Evolutionary conservation across 176 grass and related monocot genomes (phyloP).

Genomic region (Neostapfia colusana): DNA sequence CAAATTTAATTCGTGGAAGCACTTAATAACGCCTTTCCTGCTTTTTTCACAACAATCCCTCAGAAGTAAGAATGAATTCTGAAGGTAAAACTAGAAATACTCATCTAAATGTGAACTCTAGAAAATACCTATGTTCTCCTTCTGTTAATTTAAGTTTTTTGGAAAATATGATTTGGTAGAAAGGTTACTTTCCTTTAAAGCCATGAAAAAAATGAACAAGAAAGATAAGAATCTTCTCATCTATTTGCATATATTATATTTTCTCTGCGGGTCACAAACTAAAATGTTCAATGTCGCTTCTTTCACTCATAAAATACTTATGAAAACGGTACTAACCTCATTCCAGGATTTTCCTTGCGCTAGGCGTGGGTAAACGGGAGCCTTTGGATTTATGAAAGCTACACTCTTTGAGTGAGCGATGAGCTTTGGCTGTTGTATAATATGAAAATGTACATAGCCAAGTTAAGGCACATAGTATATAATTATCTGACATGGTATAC

Average conservation of each 20-base stretch:
- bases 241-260: not conserved
- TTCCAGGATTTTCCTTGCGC: slow-evolving; percentile 90
- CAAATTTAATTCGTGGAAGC: slow-evolving; percentile 1
- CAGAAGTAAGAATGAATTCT: not conserved
- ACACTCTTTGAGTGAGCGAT: slow-evolving; percentile 58
- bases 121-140: slow-evolving; percentile 8
- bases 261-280: not conserved
- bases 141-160: not conserved
- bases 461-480: slow-evolving; percentile 27
- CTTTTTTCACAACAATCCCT: not conserved
- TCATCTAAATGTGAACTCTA: slow-evolving; percentile 4
- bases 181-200: not conserved
- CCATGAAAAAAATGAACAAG: not conserved
- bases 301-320: slow-evolving; percentile 27
- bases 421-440: slow-evolving; percentile 63
- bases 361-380: slow-evolving; percentile 78
- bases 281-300: slow-evolving; percentile 30
- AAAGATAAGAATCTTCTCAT: not conserved
- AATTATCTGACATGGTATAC: not conserved
- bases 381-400: slow-evolving; percentile 78
- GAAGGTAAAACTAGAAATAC: slow-evolving; percentile 21
- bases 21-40: not conserved
- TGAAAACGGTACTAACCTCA: slow-evolving; percentile 59
- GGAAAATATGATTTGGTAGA: not conserved
- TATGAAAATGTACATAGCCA: slow-evolving; percentile 20